phyloP scores from a whole-genome alignment of 2,329 filamentous ascomycete genomes.

The Aaosphaeria arxii region DNA sequence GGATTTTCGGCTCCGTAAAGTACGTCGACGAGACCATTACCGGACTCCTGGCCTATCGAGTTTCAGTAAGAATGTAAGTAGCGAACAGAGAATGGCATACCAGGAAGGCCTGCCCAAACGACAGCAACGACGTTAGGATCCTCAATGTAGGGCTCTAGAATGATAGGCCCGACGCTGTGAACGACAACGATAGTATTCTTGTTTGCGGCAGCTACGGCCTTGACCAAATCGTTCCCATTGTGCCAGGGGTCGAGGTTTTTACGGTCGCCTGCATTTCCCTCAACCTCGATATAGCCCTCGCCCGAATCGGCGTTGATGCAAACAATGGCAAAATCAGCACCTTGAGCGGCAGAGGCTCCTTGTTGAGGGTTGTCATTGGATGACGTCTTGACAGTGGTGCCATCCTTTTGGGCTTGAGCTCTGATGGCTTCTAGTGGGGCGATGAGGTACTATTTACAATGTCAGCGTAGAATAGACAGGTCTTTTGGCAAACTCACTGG shows the following conservation, averaged over 20 bases:
- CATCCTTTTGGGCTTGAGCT: conserved; percentile 32
- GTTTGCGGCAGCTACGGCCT: conserved; percentile 33
- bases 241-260: conserved; percentile 49
- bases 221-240: conserved; percentile 42
- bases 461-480: conserved; percentile 1
- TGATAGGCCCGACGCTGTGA: conserved; percentile 36
- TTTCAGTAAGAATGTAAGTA: neutral
- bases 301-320: conserved; percentile 50
- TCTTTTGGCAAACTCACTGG: conserved; percentile 13
- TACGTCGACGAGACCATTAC: conserved; percentile 46
- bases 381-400: conserved; percentile 38
- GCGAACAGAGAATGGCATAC: conserved; percentile 9
- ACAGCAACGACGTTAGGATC: conserved; percentile 38
- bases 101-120: conserved; percentile 40
- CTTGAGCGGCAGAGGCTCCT: conserved; percentile 36
- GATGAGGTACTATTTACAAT: conserved; percentile 38
- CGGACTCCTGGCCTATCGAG: conserved; percentile 39
- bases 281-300: conserved; percentile 50
- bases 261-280: conserved; percentile 46
- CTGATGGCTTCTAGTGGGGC: conserved; percentile 43
- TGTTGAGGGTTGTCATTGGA: conserved; percentile 37
- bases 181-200: conserved; percentile 40
- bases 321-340: conserved; percentile 41
- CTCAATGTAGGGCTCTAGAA: conserved; percentile 35
- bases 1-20: conserved; percentile 44